Conservation (phyloP, 176 grass and related monocot species). For the Eremochloa ophiuroides region DNA sequence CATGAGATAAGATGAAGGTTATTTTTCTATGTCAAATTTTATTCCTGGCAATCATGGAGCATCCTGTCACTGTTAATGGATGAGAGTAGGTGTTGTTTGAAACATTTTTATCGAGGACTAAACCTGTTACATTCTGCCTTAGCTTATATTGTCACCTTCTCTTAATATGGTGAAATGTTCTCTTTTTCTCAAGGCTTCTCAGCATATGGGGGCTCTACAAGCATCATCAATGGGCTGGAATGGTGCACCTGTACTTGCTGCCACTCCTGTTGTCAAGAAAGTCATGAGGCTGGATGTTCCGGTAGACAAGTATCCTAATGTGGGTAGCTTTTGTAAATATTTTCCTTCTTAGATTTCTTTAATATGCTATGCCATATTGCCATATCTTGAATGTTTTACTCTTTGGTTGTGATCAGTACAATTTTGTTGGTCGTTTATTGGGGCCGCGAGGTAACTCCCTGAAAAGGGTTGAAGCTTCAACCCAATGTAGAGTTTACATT, state of each 20-base stretch:
- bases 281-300: slow-evolving; percentile 93
- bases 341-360: slow-evolving; percentile 18
- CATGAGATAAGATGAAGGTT: neutral
- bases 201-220: slow-evolving; percentile 64
- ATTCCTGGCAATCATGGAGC: neutral
- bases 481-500: slow-evolving; percentile 98
- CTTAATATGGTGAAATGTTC: slow-evolving; percentile 23
- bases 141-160: neutral
- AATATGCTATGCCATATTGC: neutral
- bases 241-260: slow-evolving; percentile 53
- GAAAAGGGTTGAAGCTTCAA: slow-evolving; percentile 96
- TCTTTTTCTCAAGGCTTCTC: slow-evolving; percentile 35
- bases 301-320: slow-evolving; percentile 84
- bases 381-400: slow-evolving; percentile 21
- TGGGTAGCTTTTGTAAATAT: slow-evolving; percentile 28
- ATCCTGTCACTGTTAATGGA: neutral
- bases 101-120: neutral
- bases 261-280: slow-evolving; percentile 80
- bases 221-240: slow-evolving; percentile 65
- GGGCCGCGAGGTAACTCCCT: slow-evolving; percentile 96
- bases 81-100: slow-evolving; percentile 3
- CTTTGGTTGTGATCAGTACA: slow-evolving; percentile 59
- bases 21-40: slow-evolving; percentile 18
- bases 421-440: slow-evolving; percentile 95
- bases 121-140: neutral